Base-by-base conservation (phyloP, 106 monocot genomes). In the Triglochin maritima region DNA sequence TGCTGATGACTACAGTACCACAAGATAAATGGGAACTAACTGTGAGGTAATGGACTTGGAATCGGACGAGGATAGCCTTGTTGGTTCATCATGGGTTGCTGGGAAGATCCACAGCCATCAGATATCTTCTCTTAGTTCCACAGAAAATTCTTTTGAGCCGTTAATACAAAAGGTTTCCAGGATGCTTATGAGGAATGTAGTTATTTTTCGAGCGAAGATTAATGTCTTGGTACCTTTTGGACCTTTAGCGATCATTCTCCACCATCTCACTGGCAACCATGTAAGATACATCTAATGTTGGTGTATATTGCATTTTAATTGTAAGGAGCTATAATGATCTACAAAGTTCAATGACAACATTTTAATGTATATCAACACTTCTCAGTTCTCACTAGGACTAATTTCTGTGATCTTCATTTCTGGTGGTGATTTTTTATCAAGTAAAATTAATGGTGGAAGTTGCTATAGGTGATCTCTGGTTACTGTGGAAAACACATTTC, bases 171-270 rank as follows among this genome's bases (percentile, higher is more conserved):
- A 82, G 86, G 72, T 17, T 86, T 50, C 56, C 76, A 46, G 76
- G 52, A 59, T 89, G 89, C 67, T 82, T 84, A 60, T 76, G 71
- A 47, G 76, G 29, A 29, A 29, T 29, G 29, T 71, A 45, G 86
- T 94, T 56, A 57, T 92, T 69, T 46, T 94, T 58, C 73, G 83
- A 67, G 84, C 93, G 52, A 94, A 94, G 76, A 89, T 94, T 45
- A 89, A 89, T 43, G 54, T 89, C 12, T 64, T 94, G n/a, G 69
- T 94, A 47, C 93, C 93, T 52, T 94, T 86, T 76, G 93, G 93
- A 69, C 93, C 93, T 13, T 59, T 89, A 57, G 89, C 89, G 11
- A 74, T 94, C 62, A 50, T 89, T 57, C 82, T 89, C 44, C 93
- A 84, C 73, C 79, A 94, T 79, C 64, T 86, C 65, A 86, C 84